Evolutionary conservation across 176 grass and related monocot species (phyloP).

Genomic region (Paspalum vaginatum): DNA sequence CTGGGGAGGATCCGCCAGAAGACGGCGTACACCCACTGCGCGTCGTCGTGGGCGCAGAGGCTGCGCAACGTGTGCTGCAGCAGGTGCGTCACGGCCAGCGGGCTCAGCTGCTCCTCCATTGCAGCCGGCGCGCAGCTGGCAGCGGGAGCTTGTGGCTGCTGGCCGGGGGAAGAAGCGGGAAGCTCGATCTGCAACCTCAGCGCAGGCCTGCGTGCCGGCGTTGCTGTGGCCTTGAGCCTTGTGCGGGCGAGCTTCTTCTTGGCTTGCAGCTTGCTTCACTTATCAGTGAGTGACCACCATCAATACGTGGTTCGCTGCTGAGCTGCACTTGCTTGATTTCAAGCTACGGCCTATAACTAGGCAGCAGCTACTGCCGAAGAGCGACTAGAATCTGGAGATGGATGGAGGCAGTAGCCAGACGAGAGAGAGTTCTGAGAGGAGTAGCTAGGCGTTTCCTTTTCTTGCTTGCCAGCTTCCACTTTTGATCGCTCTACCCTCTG

Average conservation of each 20-base stretch:
- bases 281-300: not conserved
- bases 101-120: conserved; percentile 77
- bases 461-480: conserved; percentile 31
- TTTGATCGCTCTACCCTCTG: conserved; percentile 28
- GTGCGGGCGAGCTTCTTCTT: not conserved
- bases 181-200: too few relatives aligned
- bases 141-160: not conserved
- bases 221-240: not conserved
- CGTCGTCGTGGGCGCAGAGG: conserved; percentile 60
- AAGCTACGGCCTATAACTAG: too few relatives aligned
- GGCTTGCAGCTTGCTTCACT: conserved; percentile 15
- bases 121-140: not conserved
- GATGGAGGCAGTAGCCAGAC: conserved; percentile 9
- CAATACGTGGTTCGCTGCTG: not conserved
- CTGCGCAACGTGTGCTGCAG: conserved; percentile 76
- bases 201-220: too few relatives aligned
- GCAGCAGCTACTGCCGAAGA: not conserved
- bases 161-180: too few relatives aligned
- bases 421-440: not conserved
- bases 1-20: conserved; percentile 83
- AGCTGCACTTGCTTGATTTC: conserved; percentile 37
- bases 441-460: conserved; percentile 35
- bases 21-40: conserved; percentile 79
- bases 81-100: conserved; percentile 67
- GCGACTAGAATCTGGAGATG: conserved; percentile 24